These are phyloP conservation scores for Epichloe typhina DNA, from an alignment of 2,329 filamentous ascomycete species.

Conservation along the genomic window DNA sequence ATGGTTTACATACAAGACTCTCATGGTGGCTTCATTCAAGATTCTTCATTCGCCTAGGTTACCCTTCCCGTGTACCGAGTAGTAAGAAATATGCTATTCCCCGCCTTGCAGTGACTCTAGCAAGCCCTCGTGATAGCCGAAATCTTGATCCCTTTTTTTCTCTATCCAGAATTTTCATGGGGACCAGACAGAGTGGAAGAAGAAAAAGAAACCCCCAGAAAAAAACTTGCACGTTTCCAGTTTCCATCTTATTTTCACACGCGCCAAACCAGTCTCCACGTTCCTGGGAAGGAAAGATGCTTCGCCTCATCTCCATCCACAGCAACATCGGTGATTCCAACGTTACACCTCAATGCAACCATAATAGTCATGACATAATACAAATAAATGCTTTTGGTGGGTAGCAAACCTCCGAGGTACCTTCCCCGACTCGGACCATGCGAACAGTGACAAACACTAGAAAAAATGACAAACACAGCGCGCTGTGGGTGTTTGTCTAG, in stretches of 20 bases:
- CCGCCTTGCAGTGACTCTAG: neutral
- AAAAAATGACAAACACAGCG: neutral
- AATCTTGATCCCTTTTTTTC: neutral
- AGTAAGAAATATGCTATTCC: neutral
- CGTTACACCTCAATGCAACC: slow-evolving; percentile 6
- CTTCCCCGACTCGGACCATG: neutral
- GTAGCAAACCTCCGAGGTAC: neutral
- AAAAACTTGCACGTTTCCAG: neutral
- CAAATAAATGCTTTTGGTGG: neutral
- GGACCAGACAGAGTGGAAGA: neutral
- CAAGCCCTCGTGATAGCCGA: neutral
- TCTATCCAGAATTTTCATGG: slow-evolving; percentile 4
- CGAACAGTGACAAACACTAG: neutral
- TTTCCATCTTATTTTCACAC: slow-evolving; percentile 5
- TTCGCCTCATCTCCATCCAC: too few species aligned
- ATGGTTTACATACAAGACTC: too few species aligned
- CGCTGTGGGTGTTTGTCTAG: too few species aligned
- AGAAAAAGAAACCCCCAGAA: neutral
- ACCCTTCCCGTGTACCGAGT: neutral
- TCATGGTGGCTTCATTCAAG: neutral
- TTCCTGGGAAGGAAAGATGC: too few species aligned
- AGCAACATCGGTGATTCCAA: slow-evolving; percentile 2
- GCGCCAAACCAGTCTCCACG: neutral
- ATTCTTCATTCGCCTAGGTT: neutral
- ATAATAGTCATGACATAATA: slow-evolving; percentile 9